Evolutionary conservation across 1,284 basidiomycete species (phyloP).

Genomic region (Ustilago loliicola): DNA sequence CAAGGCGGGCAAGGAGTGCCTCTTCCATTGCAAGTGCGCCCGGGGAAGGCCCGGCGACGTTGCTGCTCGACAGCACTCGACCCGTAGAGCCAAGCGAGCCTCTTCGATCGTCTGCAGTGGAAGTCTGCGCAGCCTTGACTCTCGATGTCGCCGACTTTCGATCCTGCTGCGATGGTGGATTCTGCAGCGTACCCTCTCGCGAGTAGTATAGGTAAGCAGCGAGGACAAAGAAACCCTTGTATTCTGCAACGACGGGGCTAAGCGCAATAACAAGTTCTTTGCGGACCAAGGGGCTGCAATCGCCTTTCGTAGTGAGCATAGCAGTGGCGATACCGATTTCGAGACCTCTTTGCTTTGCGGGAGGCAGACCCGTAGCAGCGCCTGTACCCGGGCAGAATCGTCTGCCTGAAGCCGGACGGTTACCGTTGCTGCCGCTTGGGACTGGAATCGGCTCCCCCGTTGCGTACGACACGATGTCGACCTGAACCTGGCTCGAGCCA

Average conservation of each 20-base stretch:
- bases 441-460: slow-evolving; percentile 33
- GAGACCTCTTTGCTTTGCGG: slow-evolving; percentile 78
- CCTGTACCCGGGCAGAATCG: slow-evolving; percentile 82
- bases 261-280: slow-evolving; percentile 94
- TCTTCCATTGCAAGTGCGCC: slow-evolving; percentile 70
- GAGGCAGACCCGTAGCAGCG: slow-evolving; percentile 81
- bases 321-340: slow-evolving; percentile 75
- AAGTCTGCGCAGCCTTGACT: slow-evolving; percentile 26
- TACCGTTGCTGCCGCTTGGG: slow-evolving; percentile 10
- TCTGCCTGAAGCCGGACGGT: slow-evolving; percentile 25
- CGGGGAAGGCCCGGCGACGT: slow-evolving; percentile 19
- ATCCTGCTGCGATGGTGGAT: slow-evolving; percentile 22
- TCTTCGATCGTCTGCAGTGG: slow-evolving; percentile 11
- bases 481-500: slow-evolving; percentile 72
- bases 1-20: slow-evolving; percentile 79
- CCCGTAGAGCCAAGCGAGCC: slow-evolving; percentile 21
- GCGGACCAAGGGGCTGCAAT: slow-evolving; percentile 94
- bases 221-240: slow-evolving; percentile 93
- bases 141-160: slow-evolving; percentile 17
- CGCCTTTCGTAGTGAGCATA: slow-evolving; percentile 82
- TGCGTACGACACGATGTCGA: slow-evolving; percentile 50
- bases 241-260: slow-evolving; percentile 92
- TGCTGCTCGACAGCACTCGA: slow-evolving; percentile 20
- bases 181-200: slow-evolving; percentile 71
- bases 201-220: slow-evolving; percentile 95